Evolutionary conservation across 257 asterid species (phyloP), one percentile per base, ranked within the genome.

Genomic region (Hygrophila difformis): DNA sequence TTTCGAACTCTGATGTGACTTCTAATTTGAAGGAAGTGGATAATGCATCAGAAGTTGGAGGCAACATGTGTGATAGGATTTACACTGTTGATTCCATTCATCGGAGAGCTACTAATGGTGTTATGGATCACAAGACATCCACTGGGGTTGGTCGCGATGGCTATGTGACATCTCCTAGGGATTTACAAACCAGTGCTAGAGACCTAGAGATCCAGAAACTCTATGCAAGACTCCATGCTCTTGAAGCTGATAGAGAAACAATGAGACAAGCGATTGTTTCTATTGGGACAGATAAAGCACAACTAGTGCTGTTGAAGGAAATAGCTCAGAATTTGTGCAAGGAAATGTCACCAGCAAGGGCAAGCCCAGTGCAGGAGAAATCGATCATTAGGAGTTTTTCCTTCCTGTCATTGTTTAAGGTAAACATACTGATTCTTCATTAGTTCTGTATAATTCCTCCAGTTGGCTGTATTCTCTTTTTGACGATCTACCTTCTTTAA

Each of bases 201-300:
- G 94, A 86, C 65, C 67, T 93, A 22, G 93, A 83, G 63, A 61
- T 91, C 42, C 84, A 74, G 71, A 86, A 87, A 84, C 69, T 91
- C 57, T 83, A 91, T 68, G 80, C 72, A 46, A 86, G 95, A 73
- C 81, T 86, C 60, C 97, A 80, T 38, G 89, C 94, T 39, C 93
- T 91, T 49, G 99, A 91, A 69, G 99, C 97, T 56, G 99, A 91
- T 51, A 76, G 93, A 63, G 97, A 91, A 73, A 82, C 95, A 22
- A 86, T 91, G 99, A 78, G 93, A 79, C 95, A 76, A 72, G 77
- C 97, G 26, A 71, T 91, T 41, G 67, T 91, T 47, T 76, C 96
- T 42, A 72, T 86, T 60, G 85, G 93, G 57, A 91, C 95, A 56
- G 99, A 91, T 65, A 91, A 83, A 73, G 97, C 95, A 49, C 99